Evolutionary conservation across 331 rosid genomes (phyloP).

Genomic region (Pyracantha coccinea): DNA sequence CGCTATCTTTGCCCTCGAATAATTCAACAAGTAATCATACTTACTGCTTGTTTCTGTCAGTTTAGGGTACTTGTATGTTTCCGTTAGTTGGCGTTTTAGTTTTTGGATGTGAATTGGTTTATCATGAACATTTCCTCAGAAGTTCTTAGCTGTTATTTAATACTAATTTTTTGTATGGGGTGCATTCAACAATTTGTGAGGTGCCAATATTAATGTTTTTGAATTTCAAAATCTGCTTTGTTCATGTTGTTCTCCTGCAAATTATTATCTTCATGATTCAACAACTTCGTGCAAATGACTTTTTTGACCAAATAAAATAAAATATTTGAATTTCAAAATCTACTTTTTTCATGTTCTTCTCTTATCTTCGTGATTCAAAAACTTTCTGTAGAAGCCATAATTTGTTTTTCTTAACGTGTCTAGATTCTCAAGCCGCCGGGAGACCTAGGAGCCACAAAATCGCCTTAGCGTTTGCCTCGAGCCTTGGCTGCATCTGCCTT

Average conservation of each 20-base stretch:
- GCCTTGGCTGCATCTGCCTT: slow-evolving; percentile 69
- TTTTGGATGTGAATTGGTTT: too few relatives aligned
- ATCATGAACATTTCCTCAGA: too few relatives aligned
- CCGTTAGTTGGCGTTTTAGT: too few relatives aligned
- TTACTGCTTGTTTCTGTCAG: slow-evolving; percentile 8
- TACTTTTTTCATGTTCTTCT: not conserved
- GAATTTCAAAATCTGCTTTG: too few relatives aligned
- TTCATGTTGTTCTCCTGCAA: too few relatives aligned
- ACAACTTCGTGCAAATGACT: too few relatives aligned
- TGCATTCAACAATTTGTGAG: too few relatives aligned
- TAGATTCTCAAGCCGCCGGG: slow-evolving; percentile 47
- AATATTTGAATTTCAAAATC: slow-evolving; percentile 1
- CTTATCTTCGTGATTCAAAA: not conserved
- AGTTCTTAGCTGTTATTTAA: too few relatives aligned
- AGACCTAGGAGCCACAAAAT: slow-evolving; percentile 57
- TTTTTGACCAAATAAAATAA: not conserved
- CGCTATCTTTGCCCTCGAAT: slow-evolving; percentile 27
- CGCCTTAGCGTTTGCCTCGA: slow-evolving; percentile 78
- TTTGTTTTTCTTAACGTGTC: slow-evolving; percentile 17
- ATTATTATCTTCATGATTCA: too few relatives aligned
- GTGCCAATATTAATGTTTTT: too few relatives aligned
- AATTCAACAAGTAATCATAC: slow-evolving; percentile 57
- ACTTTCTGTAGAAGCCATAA: slow-evolving; percentile 5
- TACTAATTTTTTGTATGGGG: too few relatives aligned
- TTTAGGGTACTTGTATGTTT: not conserved